Conservation (phyloP, 495 filamentous ascomycete genomes). For the Penicillium dipodomyicola region DNA sequence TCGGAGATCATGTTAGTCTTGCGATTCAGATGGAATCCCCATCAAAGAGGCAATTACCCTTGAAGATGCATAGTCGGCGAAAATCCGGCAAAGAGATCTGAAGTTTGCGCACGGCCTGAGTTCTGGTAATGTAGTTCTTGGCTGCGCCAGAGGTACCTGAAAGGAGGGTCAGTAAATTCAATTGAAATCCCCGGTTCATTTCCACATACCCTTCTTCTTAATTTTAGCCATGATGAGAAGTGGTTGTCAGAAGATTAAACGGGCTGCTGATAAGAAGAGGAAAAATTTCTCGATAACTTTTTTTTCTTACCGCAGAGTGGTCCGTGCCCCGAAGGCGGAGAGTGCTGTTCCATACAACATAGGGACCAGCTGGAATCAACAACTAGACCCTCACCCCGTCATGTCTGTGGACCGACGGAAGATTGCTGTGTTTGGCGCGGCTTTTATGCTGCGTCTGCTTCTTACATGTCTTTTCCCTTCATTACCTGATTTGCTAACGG, state of each 20-base stretch:
- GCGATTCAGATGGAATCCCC: not conserved
- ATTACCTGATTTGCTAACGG: constrained; percentile 80
- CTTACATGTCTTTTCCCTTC: constrained; percentile 79
- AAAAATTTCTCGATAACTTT: constrained; percentile 43
- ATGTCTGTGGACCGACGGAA: constrained; percentile 73
- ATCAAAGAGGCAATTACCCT: constrained; percentile 51
- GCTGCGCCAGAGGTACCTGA: constrained; percentile 83
- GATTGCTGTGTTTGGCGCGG: constrained; percentile 69
- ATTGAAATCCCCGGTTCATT: not conserved
- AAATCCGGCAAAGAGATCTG: constrained; percentile 97
- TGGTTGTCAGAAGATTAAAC: constrained; percentile 16
- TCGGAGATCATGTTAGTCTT: constrained; percentile 15
- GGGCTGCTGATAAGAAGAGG: constrained; percentile 34
- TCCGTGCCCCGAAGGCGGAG: constrained; percentile 39
- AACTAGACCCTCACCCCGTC: constrained; percentile 10
- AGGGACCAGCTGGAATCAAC: constrained; percentile 28
- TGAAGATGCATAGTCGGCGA: constrained; percentile 97
- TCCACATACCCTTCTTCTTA: constrained; percentile 80
- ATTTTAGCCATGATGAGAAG: constrained; percentile 66
- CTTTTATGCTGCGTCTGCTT: constrained; percentile 74
- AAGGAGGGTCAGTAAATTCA: constrained; percentile 20
- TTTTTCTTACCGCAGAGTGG: constrained; percentile 36
- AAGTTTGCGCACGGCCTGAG: constrained; percentile 93
- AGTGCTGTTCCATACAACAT: constrained; percentile 21
- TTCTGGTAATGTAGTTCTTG: constrained; percentile 98